Conservation (phyloP, 192 early-diverging fungal species). For the Umbelopsis vinacea region DNA sequence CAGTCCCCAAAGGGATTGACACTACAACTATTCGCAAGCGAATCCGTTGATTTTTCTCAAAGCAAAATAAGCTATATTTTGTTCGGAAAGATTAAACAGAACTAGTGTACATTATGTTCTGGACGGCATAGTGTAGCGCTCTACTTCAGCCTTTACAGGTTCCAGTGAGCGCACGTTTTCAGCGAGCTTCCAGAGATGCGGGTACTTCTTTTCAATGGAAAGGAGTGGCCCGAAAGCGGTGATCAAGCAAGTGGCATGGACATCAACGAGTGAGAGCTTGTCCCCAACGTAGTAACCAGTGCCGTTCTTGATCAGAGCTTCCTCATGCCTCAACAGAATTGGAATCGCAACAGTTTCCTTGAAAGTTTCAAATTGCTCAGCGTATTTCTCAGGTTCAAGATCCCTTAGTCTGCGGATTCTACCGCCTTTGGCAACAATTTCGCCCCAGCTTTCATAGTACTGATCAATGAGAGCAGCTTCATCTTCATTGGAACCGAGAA, state of each 20-base stretch:
- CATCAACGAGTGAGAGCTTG: slow-evolving; percentile 10
- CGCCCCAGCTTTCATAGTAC: slow-evolving; percentile 30
- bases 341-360: slow-evolving; percentile 17
- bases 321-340: slow-evolving; percentile 34
- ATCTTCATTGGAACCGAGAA: slow-evolving; percentile 27
- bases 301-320: slow-evolving; percentile 48
- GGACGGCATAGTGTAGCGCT: background rate
- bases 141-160: background rate
- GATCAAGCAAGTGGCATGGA: background rate
- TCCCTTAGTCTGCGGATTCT: slow-evolving; percentile 1
- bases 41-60: too few species aligned
- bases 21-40: too few species aligned
- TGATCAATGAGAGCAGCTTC: slow-evolving; percentile 40
- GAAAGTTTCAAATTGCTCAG: background rate
- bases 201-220: background rate
- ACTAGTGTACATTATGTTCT: too few species aligned
- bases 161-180: slow-evolving; percentile 1
- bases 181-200: background rate
- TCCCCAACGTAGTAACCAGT: slow-evolving; percentile 55
- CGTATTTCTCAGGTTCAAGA: slow-evolving; percentile 15
- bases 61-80: too few species aligned
- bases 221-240: background rate
- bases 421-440: background rate
- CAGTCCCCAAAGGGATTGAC: too few species aligned
- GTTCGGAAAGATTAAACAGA: too few species aligned